Conservation (phyloP, 495 filamentous ascomycete species). For the Neurospora pannonica region DNA sequence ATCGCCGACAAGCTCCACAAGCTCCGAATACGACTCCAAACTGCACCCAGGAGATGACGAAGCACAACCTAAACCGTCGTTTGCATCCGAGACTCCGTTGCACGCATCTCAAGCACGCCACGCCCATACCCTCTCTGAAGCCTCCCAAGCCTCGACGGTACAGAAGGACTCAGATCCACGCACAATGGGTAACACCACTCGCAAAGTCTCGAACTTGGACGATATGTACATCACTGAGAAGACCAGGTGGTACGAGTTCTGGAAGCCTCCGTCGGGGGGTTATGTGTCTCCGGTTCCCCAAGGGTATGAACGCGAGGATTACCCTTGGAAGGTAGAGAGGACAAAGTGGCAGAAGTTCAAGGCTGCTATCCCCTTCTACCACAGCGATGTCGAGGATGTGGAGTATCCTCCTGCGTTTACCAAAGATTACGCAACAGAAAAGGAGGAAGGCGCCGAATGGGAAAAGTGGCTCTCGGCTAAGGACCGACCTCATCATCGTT, state of each 20-base stretch:
- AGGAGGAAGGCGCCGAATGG: conserved; percentile 70
- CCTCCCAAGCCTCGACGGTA: conserved; percentile 24
- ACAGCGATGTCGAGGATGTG: conserved; percentile 21
- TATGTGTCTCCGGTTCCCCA: conserved; percentile 45
- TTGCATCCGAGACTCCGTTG: conserved; percentile 21
- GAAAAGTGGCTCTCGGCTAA: conserved; percentile 69
- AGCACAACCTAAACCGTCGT: conserved; percentile 20
- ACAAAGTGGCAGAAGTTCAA: conserved; percentile 40
- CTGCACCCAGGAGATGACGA: conserved; percentile 7
- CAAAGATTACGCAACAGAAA: conserved; percentile 49
- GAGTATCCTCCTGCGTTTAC: conserved; percentile 68
- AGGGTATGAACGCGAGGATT: conserved; percentile 32
- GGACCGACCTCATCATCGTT: conserved; percentile 76
- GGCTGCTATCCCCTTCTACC: conserved; percentile 28
- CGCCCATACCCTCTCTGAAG: conserved; percentile 23
- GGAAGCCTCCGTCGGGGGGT: conserved; percentile 42
- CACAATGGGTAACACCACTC: conserved; percentile 33
- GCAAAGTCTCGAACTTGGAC: conserved; percentile 32
- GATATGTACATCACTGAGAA: conserved; percentile 33
- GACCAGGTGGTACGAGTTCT: conserved; percentile 43
- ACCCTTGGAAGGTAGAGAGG: conserved; percentile 29
- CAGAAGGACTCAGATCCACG: conserved; percentile 22
- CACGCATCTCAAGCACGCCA: conserved; percentile 17
- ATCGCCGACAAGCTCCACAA: conserved; percentile 14
- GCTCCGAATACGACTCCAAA: conserved; percentile 11